Base-by-base conservation (phyloP, 2,329 filamentous ascomycete species). In the Aureobasidium leucospermi region DNA sequence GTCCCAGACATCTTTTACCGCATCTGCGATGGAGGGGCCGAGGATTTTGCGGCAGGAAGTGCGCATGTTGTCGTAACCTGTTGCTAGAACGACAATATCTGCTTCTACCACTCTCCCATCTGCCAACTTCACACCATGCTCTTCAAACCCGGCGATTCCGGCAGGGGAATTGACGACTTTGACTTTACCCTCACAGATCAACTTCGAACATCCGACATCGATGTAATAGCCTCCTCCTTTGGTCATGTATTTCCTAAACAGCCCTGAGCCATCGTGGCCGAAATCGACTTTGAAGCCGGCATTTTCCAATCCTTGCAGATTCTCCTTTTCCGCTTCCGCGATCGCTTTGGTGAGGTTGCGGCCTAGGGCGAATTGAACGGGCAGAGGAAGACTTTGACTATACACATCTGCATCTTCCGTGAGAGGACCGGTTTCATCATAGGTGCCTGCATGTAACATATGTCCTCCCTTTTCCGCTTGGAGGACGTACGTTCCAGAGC, bases 211-310 rank as follows among this genome's bases (percentile, higher is more conserved):
- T 0, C 86, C 86, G 1, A 87, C 84, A 62, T 89, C 84, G 62
- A 88, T 85, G 70, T 88, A 88, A 67, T 88, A 88, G 0, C 86
- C 85, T 0, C 86, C 86, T 1, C 85, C 85, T 2, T 82, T 59
- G 64, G 85, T 82, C 63, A 85, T 77, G 66, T 87, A 88, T 69
- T 87, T 86, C 56, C 81, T 70, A 60, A 83, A 77, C 1, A 87
- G 74, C 0, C 85, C 85, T 0, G 78, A 74, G 0, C 75, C 79
- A 57, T 85, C 78, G 0, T 82, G 79, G 0, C 85, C 85, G 0
- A 68, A 71, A 64, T 88, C 84, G 0, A 84, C 70, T 57, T 78
- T 78, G 76, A 88, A 88, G 0, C 86, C 86, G 0, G 76, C 84
- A 39, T 75, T 78, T 6, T 73, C 71, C 1, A 89, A 75, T 0